A percentile compares a stretch with the other conserved stretches of the same genome.
Conservation (phyloP, 1,139 yeast genomes). For the Pneumocystis carinii region DNA sequence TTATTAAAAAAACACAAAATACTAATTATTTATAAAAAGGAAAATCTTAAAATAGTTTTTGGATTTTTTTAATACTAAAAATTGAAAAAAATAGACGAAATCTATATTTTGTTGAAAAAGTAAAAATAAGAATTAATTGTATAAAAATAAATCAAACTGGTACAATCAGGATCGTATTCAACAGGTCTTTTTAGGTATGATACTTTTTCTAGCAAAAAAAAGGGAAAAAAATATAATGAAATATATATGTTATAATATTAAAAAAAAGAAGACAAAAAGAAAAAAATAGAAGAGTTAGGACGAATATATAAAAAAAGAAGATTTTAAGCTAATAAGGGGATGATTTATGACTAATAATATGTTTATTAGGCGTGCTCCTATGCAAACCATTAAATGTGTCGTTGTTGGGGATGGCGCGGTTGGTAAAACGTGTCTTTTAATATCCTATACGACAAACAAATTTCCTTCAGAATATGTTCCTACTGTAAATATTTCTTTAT, state of each 20-base stretch:
- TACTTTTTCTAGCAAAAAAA: not conserved
- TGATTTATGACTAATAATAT: not conserved
- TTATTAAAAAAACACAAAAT: too few species aligned
- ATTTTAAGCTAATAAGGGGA: too few species aligned
- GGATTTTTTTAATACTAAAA: not conserved
- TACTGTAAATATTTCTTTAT: conserved; percentile 27
- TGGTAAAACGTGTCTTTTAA: conserved; percentile 51
- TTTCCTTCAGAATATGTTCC: conserved; percentile 85
- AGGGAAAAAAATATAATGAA: not conserved
- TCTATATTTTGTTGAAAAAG: not conserved
- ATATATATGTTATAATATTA: not conserved
- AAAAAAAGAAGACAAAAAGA: too few species aligned
- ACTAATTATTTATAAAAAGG: not conserved
- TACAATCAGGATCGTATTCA: not conserved
- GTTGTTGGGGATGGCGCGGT: conserved; percentile 98
- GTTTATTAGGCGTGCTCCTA: conserved; percentile 1
- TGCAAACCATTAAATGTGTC: conserved; percentile 57
- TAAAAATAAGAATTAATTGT: not conserved
- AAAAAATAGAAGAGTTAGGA: too few species aligned
- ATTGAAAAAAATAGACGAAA: not conserved
- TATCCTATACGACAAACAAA: conserved; percentile 76
- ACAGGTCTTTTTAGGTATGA: not conserved
- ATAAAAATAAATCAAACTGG: not conserved
- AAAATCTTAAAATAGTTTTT: not conserved
- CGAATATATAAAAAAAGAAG: too few species aligned